phyloP scores from a whole-genome alignment of 176 grass and related monocot genomes.

The Cenchrus fungigraminus region DNA sequence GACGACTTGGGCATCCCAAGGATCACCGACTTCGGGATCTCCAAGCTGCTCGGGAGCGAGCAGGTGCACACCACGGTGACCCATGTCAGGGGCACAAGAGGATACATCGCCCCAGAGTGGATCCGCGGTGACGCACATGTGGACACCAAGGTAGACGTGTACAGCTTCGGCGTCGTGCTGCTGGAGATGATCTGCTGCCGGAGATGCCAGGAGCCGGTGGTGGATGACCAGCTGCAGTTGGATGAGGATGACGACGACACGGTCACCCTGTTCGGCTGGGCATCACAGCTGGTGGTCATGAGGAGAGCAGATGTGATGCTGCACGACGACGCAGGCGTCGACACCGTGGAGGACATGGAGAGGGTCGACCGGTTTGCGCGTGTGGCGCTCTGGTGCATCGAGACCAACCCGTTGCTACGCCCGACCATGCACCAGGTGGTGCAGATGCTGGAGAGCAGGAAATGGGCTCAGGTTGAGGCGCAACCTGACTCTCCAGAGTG shows the following conservation, averaged over 20 bases:
- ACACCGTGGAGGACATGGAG: neutral
- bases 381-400: slow-evolving; percentile 24
- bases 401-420: slow-evolving; percentile 8
- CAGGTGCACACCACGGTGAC: slow-evolving; percentile 13
- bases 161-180: neutral
- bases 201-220: slow-evolving; percentile 18
- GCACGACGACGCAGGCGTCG: neutral
- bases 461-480: too few relatives aligned
- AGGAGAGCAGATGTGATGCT: slow-evolving; percentile 2
- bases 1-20: neutral
- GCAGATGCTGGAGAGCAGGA: neutral
- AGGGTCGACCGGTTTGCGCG: slow-evolving; percentile 10
- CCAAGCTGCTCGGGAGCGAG: neutral
- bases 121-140: neutral
- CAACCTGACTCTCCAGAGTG: too few relatives aligned
- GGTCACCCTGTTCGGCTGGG: slow-evolving; percentile 34
- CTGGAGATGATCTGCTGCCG: neutral
- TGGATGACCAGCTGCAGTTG: neutral
- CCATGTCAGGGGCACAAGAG: neutral
- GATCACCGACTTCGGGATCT: slow-evolving; percentile 34
- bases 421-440: slow-evolving; percentile 22
- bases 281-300: neutral
- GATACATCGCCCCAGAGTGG: slow-evolving; percentile 15
- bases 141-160: neutral
- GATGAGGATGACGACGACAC: neutral